phyloP scores from a whole-genome alignment of 2,329 filamentous ascomycete species.

The Apiospora malaysiana region DNA sequence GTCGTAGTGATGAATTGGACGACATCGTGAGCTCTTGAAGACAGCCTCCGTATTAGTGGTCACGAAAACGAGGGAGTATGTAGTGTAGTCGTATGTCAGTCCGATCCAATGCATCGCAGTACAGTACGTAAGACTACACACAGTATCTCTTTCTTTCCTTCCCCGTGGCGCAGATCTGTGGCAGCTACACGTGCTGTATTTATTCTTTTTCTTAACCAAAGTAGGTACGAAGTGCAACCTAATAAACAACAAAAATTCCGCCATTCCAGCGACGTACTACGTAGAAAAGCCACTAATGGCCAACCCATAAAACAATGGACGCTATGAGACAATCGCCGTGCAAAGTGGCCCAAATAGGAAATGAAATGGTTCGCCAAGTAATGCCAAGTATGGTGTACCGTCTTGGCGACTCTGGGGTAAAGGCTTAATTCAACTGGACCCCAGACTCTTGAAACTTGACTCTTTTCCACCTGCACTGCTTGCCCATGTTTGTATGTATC shows the following conservation, averaged over 20 bases:
- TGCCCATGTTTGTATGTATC: too few species aligned
- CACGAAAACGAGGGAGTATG: neutral
- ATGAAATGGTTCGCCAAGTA: conserved; percentile 14
- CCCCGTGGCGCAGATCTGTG: neutral
- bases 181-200: neutral
- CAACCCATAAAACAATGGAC: neutral
- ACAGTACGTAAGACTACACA: neutral
- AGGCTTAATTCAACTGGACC: conserved; percentile 11
- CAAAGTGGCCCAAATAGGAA: neutral
- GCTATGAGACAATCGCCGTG: neutral
- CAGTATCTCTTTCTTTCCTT: too few species aligned
- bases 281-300: conserved; percentile 10
- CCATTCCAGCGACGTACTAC: neutral
- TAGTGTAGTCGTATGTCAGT: too few species aligned
- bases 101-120: neutral
- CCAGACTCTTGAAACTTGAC: too few species aligned
- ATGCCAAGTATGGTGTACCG: conserved; percentile 7
- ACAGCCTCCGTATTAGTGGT: neutral
- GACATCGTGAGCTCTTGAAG: neutral
- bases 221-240: too few species aligned
- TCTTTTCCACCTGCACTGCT: neutral
- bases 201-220: neutral
- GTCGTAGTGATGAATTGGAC: neutral
- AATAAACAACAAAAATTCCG: neutral
- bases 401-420: conserved; percentile 3